Base-by-base conservation (phyloP, 352 stramenopile genomes). In the Phytophthora pluvialis region DNA sequence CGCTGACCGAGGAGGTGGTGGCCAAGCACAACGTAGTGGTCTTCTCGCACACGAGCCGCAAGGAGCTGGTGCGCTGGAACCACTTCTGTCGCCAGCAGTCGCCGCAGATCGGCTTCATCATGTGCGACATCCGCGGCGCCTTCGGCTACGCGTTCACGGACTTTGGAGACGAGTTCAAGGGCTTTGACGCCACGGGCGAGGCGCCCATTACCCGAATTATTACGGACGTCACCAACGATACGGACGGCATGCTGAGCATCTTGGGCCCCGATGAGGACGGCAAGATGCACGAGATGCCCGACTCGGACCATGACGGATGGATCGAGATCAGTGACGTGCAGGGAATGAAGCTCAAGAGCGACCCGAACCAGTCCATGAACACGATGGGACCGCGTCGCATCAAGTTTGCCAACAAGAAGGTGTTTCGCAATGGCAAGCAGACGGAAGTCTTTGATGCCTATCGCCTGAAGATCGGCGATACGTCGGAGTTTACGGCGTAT, bases 21-120 rank as follows among this genome's bases (percentile, higher is more conserved):
- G 78, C 70, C 16, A 70, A 65, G 48, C 89, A 98, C 73, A 89
- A 94, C 31, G 88, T 96, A 47, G 83, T 98, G 33, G 90, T 98
- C 28, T 97, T 97, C 69, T 91, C 88, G 40, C 71, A 91, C 78
- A 86, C 79, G 58, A 62, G 48, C 36, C 83, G 83, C 59, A 67
- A 80, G 43, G 88, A 97, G 52, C 73, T 97, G 26, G 65, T 95
- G 64, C 81, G 81, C 42, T 97, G 91, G 91, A 93, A 98, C 80
- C 77, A 77, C 44, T 97, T 96, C 60, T 98, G 93, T 64, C 88
- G 86, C 18, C 50, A 77, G 45, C 87, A 94, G 62, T 80, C 73
- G 29, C 88, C 83, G 12, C 78, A 75, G 42, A 93, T 95, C 43
- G 87, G 87, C 32, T 95, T 95, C 68, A 93, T 95, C 52, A 43